These are phyloP conservation scores for Obelidium mucronatum DNA, from an alignment of 192 early-diverging fungal species.

Conservation along the genomic window DNA sequence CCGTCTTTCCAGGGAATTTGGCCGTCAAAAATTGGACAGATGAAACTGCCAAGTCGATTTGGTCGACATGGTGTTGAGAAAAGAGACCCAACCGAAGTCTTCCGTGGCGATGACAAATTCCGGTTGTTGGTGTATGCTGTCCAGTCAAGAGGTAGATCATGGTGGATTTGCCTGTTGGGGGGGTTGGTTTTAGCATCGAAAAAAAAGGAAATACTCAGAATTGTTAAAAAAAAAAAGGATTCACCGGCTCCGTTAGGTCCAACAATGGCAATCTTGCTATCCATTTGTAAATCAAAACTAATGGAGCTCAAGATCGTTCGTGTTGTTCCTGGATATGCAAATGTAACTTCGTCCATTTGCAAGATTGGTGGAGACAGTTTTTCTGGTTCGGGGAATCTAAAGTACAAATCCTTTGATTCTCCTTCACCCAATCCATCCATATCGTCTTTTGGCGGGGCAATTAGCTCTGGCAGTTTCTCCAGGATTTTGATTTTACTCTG, in stretches of 20 bases:
- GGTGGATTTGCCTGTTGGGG: slow-evolving; percentile 82
- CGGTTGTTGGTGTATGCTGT: slow-evolving; percentile 78
- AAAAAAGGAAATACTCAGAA: background rate
- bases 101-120: slow-evolving; percentile 89
- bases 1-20: slow-evolving; percentile 88
- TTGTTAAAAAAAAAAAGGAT: background rate
- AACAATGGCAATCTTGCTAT: slow-evolving; percentile 96
- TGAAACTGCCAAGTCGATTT: slow-evolving; percentile 84
- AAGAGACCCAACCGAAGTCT: slow-evolving; percentile 94
- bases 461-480: slow-evolving; percentile 93
- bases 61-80: slow-evolving; percentile 98
- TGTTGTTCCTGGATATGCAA: slow-evolving; percentile 80
- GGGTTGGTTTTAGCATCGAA: background rate
- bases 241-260: slow-evolving; percentile 97
- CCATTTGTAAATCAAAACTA: slow-evolving; percentile 95
- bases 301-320: slow-evolving; percentile 84
- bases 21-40: slow-evolving; percentile 89
- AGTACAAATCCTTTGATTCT: slow-evolving; percentile 77
- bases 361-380: slow-evolving; percentile 95
- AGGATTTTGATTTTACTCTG: slow-evolving; percentile 98
- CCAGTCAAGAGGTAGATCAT: slow-evolving; percentile 92
- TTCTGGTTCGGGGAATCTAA: slow-evolving; percentile 94
- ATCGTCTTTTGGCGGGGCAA: slow-evolving; percentile 76
- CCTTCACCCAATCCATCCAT: slow-evolving; percentile 67
- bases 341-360: slow-evolving; percentile 91